Evolutionary conservation across 2,329 filamentous ascomycete genomes (phyloP).

Genomic region (Ceratocystis colombiana): DNA sequence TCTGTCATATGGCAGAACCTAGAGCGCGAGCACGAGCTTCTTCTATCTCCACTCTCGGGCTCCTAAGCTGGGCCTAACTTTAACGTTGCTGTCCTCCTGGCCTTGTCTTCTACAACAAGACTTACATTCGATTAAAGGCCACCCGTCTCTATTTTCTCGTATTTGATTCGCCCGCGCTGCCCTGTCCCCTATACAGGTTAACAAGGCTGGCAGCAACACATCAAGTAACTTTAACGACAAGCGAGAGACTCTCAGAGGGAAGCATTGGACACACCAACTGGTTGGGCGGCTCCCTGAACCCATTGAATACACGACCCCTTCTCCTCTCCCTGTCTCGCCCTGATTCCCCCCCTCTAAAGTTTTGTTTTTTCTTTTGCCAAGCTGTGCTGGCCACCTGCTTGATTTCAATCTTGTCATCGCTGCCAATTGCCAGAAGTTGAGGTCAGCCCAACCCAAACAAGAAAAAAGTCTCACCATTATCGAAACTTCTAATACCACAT

Average conservation of each 20-base stretch:
- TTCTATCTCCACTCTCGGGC: not conserved
- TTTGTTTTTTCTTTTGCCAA: not conserved
- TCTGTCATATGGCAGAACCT: slow-evolving; percentile 15
- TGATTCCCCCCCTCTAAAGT: not conserved
- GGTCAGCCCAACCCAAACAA: not conserved
- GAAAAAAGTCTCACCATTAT: not conserved
- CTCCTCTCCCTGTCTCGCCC: not conserved
- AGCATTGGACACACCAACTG: not conserved
- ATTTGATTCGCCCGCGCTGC: too few species aligned
- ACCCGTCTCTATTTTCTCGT: too few species aligned
- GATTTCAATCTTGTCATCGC: not conserved
- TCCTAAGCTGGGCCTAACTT: not conserved
- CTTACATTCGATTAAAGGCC: too few species aligned
- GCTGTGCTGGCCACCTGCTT: slow-evolving; percentile 3
- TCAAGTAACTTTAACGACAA: too few species aligned
- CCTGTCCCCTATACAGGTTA: too few species aligned
- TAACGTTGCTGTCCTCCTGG: not conserved
- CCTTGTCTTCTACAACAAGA: not conserved
- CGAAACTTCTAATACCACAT: not conserved
- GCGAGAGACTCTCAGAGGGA: too few species aligned
- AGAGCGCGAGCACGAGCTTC: slow-evolving; percentile 1
- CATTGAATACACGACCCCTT: not conserved
- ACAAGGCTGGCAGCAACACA: too few species aligned
- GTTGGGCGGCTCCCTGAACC: not conserved
- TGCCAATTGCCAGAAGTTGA: not conserved